phyloP scores from a whole-genome alignment of 805 yeast genomes.

The Jamesozyma spencerorum region DNA sequence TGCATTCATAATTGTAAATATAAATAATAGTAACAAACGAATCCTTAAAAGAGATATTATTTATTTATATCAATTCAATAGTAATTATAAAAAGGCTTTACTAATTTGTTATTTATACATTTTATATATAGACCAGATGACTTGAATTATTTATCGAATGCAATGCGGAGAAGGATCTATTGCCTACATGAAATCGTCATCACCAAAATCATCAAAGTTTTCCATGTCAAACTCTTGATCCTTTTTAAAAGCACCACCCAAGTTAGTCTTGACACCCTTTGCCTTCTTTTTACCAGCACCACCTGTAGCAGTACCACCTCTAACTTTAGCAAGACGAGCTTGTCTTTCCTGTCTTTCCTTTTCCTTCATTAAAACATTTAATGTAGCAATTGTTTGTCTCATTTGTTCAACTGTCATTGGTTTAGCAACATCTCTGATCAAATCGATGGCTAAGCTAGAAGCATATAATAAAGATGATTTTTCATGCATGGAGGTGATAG shows the following conservation, averaged over 20 bases:
- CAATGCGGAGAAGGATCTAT: background rate
- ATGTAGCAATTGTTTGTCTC: slow-evolving; percentile 76
- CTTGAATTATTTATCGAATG: background rate
- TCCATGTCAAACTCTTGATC: slow-evolving; percentile 50
- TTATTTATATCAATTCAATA: too few species aligned
- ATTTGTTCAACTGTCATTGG: slow-evolving; percentile 77
- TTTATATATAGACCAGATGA: too few species aligned
- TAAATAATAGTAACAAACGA: too few species aligned
- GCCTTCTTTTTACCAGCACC: slow-evolving; percentile 96
- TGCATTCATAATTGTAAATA: too few species aligned
- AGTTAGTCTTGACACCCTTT: slow-evolving; percentile 61
- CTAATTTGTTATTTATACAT: too few species aligned
- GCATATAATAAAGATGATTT: slow-evolving; percentile 60
- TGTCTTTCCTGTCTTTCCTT: slow-evolving; percentile 87
- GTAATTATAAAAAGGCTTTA: too few species aligned
- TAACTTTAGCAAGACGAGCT: slow-evolving; percentile 61
- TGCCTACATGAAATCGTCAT: slow-evolving; percentile 77
- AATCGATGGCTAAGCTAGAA: slow-evolving; percentile 70
- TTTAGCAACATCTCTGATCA: slow-evolving; percentile 71
- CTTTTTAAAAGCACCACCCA: slow-evolving; percentile 55
- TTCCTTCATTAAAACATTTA: slow-evolving; percentile 71
- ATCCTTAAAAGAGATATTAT: too few species aligned
- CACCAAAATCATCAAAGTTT: slow-evolving; percentile 55
- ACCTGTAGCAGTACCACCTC: slow-evolving; percentile 80
- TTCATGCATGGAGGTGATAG: slow-evolving; percentile 50